Conservation (phyloP, 139 green algal species). For the Coelastrella sp. region DNA sequence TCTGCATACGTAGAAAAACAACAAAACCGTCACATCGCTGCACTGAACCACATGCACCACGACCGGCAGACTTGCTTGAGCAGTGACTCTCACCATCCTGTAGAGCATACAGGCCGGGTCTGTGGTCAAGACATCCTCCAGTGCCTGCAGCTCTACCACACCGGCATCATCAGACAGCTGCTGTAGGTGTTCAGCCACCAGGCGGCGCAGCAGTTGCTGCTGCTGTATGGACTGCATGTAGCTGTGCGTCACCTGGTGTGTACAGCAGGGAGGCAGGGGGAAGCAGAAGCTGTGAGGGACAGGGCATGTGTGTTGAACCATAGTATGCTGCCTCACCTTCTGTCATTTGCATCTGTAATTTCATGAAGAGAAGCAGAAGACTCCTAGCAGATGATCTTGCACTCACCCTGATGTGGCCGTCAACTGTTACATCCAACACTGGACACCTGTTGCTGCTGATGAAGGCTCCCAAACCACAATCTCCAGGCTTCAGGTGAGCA, state of each 20-base stretch:
- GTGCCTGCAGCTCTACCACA: not conserved
- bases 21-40: too few relatives aligned
- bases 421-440: not conserved
- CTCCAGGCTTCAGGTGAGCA: not conserved
- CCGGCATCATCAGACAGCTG: conserved; percentile 1
- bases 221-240: not conserved
- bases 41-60: too few relatives aligned
- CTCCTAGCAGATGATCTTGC: too few relatives aligned
- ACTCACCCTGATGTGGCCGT: not conserved
- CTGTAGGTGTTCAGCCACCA: not conserved
- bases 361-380: too few relatives aligned
- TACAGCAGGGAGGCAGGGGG: not conserved
- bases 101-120: not conserved
- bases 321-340: not conserved
- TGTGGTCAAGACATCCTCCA: not conserved
- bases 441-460: not conserved
- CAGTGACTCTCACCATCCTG: not conserved
- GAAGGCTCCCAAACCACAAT: conserved; percentile 4
- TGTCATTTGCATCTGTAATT: too few relatives aligned
- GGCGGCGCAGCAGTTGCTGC: not conserved
- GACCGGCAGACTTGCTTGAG: not conserved
- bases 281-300: not conserved
- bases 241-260: not conserved
- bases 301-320: not conserved
- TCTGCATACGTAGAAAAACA: too few relatives aligned